Percentiles rank a stretch among this genome's conserved stretches.
Conservation (phyloP, 164 flowering plant species). For the Brasenia schreberi region DNA sequence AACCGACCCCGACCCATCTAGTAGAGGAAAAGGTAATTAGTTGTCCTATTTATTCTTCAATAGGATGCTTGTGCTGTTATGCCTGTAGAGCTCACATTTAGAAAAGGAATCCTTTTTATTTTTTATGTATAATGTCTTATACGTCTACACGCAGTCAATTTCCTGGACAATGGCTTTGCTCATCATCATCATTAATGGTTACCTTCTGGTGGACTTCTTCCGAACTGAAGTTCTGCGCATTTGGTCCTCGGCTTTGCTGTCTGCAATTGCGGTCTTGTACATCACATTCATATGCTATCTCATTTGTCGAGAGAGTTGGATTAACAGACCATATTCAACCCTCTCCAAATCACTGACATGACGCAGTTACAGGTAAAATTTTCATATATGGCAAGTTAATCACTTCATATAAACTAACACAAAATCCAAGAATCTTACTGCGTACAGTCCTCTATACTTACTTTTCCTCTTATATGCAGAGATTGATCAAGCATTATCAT, state of each 20-base stretch:
- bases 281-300: conserved; percentile 55
- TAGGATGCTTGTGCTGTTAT: no score
- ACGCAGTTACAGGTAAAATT: not conserved
- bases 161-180: conserved; percentile 70
- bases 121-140: not conserved
- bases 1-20: no score
- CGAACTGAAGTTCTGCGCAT: conserved; percentile 47
- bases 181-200: conserved; percentile 71
- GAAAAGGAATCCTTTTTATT: not conserved
- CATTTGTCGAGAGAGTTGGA: conserved; percentile 14
- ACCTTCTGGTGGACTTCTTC: conserved; percentile 63
- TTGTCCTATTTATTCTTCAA: no score
- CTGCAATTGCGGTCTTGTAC: conserved; percentile 34
- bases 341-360: not conserved
- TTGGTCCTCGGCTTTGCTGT: conserved; percentile 30
- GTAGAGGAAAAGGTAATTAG: no score
- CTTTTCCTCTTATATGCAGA: no score
- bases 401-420: no score
- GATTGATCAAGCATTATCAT: no score
- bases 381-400: no score
- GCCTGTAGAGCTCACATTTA: not conserved
- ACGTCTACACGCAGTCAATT: conserved; percentile 22
- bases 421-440: no score
- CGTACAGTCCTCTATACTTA: no score
- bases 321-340: not conserved